A percentile compares a stretch with the other conserved stretches of the same genome.
phyloP scores from a whole-genome alignment of 805 yeast genomes.

The Tetrapisispora pingtungensis region DNA sequence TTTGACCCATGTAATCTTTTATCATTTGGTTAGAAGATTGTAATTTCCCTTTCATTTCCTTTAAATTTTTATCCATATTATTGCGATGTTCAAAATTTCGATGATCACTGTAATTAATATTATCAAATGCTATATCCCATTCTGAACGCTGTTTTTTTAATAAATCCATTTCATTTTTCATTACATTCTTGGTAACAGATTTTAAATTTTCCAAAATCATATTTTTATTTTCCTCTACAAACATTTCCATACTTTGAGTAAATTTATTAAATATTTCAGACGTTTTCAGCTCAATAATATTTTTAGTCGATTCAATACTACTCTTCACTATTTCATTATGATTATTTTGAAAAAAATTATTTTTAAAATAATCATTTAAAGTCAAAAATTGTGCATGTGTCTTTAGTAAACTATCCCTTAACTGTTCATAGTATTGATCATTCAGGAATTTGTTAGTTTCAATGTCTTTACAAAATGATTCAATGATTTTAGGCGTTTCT shows the following conservation, averaged over 20 bases:
- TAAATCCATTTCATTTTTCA: constrained; percentile 21
- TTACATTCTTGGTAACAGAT: constrained; percentile 21
- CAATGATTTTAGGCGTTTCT: constrained; percentile 18
- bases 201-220: constrained; percentile 20
- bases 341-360: constrained; percentile 23
- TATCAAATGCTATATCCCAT: constrained; percentile 25
- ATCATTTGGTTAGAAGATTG: constrained; percentile 12
- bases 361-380: constrained; percentile 23
- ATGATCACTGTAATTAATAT: constrained; percentile 28
- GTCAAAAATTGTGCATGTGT: constrained; percentile 26
- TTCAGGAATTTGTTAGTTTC: constrained; percentile 11
- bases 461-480: constrained; percentile 13
- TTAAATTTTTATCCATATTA: constrained; percentile 12
- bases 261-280: constrained; percentile 14
- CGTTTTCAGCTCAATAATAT: constrained; percentile 18
- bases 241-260: constrained; percentile 16
- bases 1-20: constrained; percentile 10
- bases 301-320: constrained; percentile 19
- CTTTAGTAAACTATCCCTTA: constrained; percentile 22
- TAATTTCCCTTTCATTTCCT: constrained; percentile 13
- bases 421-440: constrained; percentile 10
- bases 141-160: constrained; percentile 23
- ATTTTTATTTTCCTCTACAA: constrained; percentile 18
- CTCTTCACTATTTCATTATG: constrained; percentile 18
- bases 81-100: constrained; percentile 18